Base-by-base conservation (phyloP, 2,329 filamentous ascomycete species). In the Colletotrichum coccodes region DNA sequence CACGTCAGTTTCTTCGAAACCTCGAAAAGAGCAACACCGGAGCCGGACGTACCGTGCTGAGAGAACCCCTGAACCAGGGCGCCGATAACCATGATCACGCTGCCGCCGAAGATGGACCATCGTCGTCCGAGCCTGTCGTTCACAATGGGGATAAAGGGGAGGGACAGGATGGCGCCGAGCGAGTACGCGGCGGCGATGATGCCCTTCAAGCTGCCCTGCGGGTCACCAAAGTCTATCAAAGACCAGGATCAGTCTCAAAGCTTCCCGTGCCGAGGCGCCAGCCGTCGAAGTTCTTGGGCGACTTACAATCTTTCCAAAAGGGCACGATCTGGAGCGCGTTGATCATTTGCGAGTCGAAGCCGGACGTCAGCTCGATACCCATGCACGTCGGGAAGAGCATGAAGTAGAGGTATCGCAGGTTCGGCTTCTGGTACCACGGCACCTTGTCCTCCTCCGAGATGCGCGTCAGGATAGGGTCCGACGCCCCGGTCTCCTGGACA, bases 101-200 rank as follows among this genome's bases (percentile, higher is more conserved):
- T 87, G 3, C 87, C 87, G 49, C 85, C 80, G 36, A 89, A 78
- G 67, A 89, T 87, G n/a, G 85, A 86, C 82, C 83, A 86, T 61
- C 87, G 82, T 68, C 89, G 79, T 6, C 89, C 89, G 47, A 86
- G 81, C 40, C 76, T 81, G 67, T 90, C 85, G 56, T 88, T 88
- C 16, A 90, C 73, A 6, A 85, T 77, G 0, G 87, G 84, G 23
- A 90, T 85, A 60, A 91, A 84, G 0, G 88, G 89, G 1, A 90
- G 82, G 26, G 85, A 85, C 8, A 86, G 77, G 67, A 91, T 84
- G 16, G 87, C 87, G 7, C 89, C 89, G 2, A 91, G 80, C 6
- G 86, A 87, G 76, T 90, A 90, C 18, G 86, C 86, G 2, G 88
- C 86, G 1, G 84, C 84, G 38, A 90, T 83, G 61, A 90, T 84